Evolutionary conservation across 352 stramenopile genomes (phyloP), one percentile per base, ranked within the genome.

Genomic region (Phytophthora niederhauseri): DNA sequence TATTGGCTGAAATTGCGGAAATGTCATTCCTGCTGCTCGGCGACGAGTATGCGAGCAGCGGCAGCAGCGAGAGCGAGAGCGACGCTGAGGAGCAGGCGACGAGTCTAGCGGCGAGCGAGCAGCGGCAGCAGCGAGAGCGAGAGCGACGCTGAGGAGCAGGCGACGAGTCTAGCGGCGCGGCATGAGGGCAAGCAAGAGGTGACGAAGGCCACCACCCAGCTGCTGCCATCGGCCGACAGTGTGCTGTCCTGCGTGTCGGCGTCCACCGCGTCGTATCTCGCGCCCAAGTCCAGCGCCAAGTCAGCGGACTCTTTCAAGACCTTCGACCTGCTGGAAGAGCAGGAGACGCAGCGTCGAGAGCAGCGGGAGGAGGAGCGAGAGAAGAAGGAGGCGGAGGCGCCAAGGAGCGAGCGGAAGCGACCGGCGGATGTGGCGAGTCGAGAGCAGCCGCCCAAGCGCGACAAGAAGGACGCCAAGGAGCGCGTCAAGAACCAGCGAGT

Each of bases 401-500:
- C 28, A 28, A 58, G 43, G 53, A 51, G 17, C 61, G 67, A 61
- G 15, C 53, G 59, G 22, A 81, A 77, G 46, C 56, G 68, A 4
- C 70, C 50, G 41, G 38, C 26, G 22, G 20, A 46, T 41, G 4
- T 31, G 2, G 9, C 53, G 20, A 46, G 46, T 26, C 51, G 24
- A 46, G 28, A 63, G 19, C 28, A 45, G 11, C 20, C 38, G 2
- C 36, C 43, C 11, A 83, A 76, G 56, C 66, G 70, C 9, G 78
- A 82, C 26, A 83, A 84, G 61, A 66, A 66, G 58, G 75, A 77
- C 43, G 82, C 73, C 38, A 95, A 93, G 55, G 88, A 93, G 36
- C 81, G 82, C 12, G 83, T 94, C 12, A 95, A 94, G 66, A 68
- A 70, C 20, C 88, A 95, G 70, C 75, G 88, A 9, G 49, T 80